Evolutionary conservation across 345 rosid species (phyloP).

Genomic region (Erysimum cheiranthoides): DNA sequence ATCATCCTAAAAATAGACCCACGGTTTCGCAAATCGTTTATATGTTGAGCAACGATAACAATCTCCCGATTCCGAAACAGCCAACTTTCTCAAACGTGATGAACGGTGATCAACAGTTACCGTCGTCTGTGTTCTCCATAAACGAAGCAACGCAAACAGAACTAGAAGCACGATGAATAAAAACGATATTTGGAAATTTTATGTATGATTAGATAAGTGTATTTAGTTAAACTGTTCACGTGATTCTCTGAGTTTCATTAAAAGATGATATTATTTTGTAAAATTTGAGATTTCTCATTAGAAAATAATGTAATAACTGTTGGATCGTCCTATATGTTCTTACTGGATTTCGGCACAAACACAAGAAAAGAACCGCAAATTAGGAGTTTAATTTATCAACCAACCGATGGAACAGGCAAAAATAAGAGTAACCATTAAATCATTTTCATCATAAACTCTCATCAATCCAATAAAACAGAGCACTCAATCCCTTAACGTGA

Average conservation of each 20-base stretch:
- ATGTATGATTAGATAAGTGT: not conserved
- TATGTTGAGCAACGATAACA: not conserved
- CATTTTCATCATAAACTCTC: not conserved
- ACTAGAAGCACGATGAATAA: not conserved
- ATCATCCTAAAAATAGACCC: slow-evolving; percentile 4
- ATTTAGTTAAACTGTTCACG: not conserved
- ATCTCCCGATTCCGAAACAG: not conserved
- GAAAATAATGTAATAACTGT: not conserved
- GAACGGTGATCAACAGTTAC: not conserved
- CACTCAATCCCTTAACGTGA: not conserved
- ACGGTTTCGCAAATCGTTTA: not conserved
- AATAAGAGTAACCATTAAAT: not conserved
- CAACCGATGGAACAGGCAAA: not conserved
- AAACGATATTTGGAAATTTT: not conserved
- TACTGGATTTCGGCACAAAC: not conserved
- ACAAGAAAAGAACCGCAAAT: not conserved
- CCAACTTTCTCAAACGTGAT: slow-evolving; percentile 2
- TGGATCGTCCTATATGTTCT: not conserved
- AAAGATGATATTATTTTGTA: not conserved
- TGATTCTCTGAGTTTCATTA: not conserved
- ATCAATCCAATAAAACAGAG: not conserved
- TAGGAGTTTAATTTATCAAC: not conserved
- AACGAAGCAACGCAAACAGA: slow-evolving; percentile 1
- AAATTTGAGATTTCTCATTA: not conserved
- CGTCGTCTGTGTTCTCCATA: not conserved